Evolutionary conservation across 1,284 basidiomycete genomes (phyloP), one percentile per base, ranked within the genome.

Genomic region (Rhizoctonia solani): DNA sequence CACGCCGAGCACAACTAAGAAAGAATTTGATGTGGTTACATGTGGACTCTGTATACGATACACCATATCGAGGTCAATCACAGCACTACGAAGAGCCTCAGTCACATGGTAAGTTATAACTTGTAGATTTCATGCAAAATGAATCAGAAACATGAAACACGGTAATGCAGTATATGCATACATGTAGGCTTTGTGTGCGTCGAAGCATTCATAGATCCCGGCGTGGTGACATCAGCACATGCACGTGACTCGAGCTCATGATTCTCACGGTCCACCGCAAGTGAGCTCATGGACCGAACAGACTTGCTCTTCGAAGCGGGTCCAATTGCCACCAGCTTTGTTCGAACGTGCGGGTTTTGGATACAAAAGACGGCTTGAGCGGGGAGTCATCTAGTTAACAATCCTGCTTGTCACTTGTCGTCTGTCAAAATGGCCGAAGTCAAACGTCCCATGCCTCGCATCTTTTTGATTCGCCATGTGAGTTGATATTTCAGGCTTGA

Each of bases 381-480:
- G 44, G 21, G 37, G 16, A 39, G 8, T 39, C 44, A 9, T 46
- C 19, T 9, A 21, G 32, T 39, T 34, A 19, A 46, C 44, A 25
- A 37, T 32, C 56, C 41, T 44, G 13, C 19, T 3, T 19, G 23
- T 19, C 16, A 16, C 21, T 47, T 47, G 21, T 8, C 21, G 6
- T 6, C 19, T 23, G 21, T 30, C 42, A 63, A 3, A 30, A 63
- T 63, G 58, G 30, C 58, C 42, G 46, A 63, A 63, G 27, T 30
- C 11, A 50, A 67, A 11, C 67, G 82, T 68, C 86, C 85, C 56
- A 84, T 85, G 76, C 91, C 91, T 49, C 84, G 91, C 61, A 77
- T 93, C 58, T 88, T 92, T 75, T 76, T 92, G 59, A 81, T 93
- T 70, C 85, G 90, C 69, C 91, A 93, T 74, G 89, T 88, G 72